Evolutionary conservation across 352 stramenopile genomes (phyloP).

Genomic region (Aphanomyces stellatus): DNA sequence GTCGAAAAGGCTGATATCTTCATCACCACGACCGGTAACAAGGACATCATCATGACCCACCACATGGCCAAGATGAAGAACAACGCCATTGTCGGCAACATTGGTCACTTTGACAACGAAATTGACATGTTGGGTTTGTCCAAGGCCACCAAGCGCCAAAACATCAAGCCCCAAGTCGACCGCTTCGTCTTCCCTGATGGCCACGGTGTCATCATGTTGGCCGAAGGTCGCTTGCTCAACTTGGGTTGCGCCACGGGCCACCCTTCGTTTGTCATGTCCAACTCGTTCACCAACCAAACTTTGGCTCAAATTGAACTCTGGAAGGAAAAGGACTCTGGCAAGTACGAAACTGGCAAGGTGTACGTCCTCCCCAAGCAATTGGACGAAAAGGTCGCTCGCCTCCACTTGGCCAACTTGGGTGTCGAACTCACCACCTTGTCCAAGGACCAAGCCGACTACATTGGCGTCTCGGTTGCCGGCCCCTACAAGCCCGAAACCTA

Average conservation of each 20-base stretch:
- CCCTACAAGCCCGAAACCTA: slow-evolving; percentile 98
- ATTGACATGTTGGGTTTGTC: slow-evolving; percentile 96
- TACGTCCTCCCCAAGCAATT: slow-evolving; percentile 98
- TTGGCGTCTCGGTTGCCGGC: slow-evolving; percentile 89
- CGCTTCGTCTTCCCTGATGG: slow-evolving; percentile 95
- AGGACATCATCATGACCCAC: slow-evolving; percentile 96
- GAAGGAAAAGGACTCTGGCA: slow-evolving; percentile 91
- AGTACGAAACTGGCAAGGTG: slow-evolving; percentile 95
- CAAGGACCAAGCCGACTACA: slow-evolving; percentile 97
- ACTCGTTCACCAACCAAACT: slow-evolving; percentile 99
- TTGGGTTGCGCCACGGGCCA: slow-evolving; percentile 97
- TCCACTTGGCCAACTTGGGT: slow-evolving; percentile 94
- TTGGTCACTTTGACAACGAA: slow-evolving; percentile 99
- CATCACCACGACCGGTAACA: slow-evolving; percentile 99
- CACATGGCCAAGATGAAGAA: slow-evolving; percentile 99
- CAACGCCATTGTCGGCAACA: slow-evolving; percentile 99
- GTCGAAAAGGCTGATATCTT: slow-evolving; percentile 93
- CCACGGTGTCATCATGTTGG: slow-evolving; percentile 95
- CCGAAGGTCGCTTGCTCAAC: slow-evolving; percentile 97
- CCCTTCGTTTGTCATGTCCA: slow-evolving; percentile 99
- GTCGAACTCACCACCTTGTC: slow-evolving; percentile 93
- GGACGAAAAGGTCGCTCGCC: slow-evolving; percentile 97
- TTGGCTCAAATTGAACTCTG: slow-evolving; percentile 98
- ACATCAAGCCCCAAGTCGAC: slow-evolving; percentile 99
- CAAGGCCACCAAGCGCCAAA: slow-evolving; percentile 85